Percentiles rank a stretch among this genome's conserved stretches.
Evolutionary conservation across 2,329 filamentous ascomycete genomes (phyloP).

Genomic region (Aspergillus tamarii): DNA sequence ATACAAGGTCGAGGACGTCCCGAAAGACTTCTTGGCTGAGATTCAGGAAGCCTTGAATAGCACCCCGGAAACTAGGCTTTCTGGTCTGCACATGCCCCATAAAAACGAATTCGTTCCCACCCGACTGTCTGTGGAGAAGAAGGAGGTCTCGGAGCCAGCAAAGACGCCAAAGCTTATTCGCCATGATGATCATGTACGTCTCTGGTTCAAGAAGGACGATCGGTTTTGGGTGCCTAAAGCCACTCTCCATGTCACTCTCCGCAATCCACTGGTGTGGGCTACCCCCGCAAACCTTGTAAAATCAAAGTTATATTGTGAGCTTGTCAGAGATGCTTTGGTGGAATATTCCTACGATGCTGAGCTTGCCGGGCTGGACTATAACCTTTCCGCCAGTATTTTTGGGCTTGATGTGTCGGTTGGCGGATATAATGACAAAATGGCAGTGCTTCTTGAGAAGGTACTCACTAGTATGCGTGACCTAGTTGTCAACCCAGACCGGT

Average conservation of each 20-base stretch:
- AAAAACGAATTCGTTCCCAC: conserved; percentile 96
- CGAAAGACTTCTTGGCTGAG: conserved; percentile 72
- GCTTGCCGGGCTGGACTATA: conserved; percentile 84
- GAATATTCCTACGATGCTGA: conserved; percentile 97
- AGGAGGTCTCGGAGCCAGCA: conserved; percentile 75
- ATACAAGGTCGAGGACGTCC: conserved; percentile 80
- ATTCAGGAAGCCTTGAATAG: conserved; percentile 67
- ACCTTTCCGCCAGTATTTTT: conserved; percentile 69
- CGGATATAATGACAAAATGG: conserved; percentile 96
- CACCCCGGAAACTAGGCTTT: conserved; percentile 61
- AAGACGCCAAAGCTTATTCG: conserved; percentile 79
- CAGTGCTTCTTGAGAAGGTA: conserved; percentile 87
- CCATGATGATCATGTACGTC: conserved; percentile 76
- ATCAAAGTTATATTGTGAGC: conserved; percentile 76
- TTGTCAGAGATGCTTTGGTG: conserved; percentile 84
- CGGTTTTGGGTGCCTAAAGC: conserved; percentile 98
- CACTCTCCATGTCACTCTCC: conserved; percentile 78
- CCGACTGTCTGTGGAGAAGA: conserved; percentile 92
- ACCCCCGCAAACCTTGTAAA: conserved; percentile 80
- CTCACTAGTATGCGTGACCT: conserved; percentile 81
- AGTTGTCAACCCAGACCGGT: conserved; percentile 81
- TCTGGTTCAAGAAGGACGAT: conserved; percentile 99
- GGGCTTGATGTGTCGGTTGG: conserved; percentile 78
- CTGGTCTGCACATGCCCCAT: conserved; percentile 81
- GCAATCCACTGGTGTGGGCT: conserved; percentile 76